Base-by-base conservation (phyloP, 2,329 filamentous ascomycete species). In the Cytospora piceae region DNA sequence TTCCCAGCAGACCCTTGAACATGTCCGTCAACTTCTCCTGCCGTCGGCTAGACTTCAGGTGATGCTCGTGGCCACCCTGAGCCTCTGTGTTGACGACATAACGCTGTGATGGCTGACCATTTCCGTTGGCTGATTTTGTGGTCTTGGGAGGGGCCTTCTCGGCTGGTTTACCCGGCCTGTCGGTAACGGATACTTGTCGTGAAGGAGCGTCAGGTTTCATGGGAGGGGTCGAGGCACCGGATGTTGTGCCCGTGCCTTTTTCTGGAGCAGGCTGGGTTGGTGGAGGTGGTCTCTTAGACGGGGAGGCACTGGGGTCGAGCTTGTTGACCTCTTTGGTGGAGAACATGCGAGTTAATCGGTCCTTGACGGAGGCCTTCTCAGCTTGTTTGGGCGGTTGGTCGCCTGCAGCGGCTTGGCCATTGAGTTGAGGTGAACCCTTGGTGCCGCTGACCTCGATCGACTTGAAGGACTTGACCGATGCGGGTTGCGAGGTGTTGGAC, bases 21-120 rank as follows among this genome's bases (percentile, higher is more conserved):
- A 98, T 92, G 76, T 96, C 93, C 24, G 91, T 90, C 64, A 99
- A 83, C 79, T 97, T 98, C 79, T 99, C 94, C 77, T 99, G 94
- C 65, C 95, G 87, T 75, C 92, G 93, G 67, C 92, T 91, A 68
- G 92, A 94, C 79, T 92, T 95, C 69, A 99, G 87, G 72, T 92
- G 87, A 76, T 99, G 95, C 73, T 91, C 89, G 74, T 99, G 95
- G 42, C 88, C 85, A 69, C 92, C 91, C 69, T 90, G 81, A 8
- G 79, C 77, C 7, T 84, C 82, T 27, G 80, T 70, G 63, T 82
- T 80, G 53, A 79, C 59, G 32, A 83, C 77, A 73, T 86, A 89
- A 70, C 87, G 84, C 68, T 83, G 80, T 6, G 68, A 67, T 4
- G 69, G 64, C 12, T 69, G 71, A 42, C 74, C 72, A 32, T 74